Evolutionary conservation across 1,284 basidiomycete species (phyloP), one percentile per base, ranked within the genome.

Genomic region (Rhodotorula glutinis): DNA sequence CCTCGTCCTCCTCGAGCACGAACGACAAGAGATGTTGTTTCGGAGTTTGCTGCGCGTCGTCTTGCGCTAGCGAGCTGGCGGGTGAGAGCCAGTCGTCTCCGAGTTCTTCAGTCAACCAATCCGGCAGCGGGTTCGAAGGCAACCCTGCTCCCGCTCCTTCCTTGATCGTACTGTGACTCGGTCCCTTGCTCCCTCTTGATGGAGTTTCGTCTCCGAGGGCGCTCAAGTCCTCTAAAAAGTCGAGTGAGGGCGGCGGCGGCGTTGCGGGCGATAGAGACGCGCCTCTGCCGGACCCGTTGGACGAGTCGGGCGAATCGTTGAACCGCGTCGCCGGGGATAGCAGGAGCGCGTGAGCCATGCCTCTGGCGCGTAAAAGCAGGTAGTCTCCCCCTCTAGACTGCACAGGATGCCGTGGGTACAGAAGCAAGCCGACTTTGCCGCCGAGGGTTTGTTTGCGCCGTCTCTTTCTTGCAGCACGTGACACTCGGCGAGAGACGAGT

Each of bases 241-340:
- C 69, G 58, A 70, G 62, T 3, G 65, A 70, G 8, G 69, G 65
- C 29, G 49, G 53, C 10, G 69, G 51, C 9, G 65, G 60, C 11
- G 62, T 60, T 13, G 62, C 49, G 43, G 65, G 60, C 44, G 44
- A 27, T 7, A 33, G 46, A 21, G 57, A 51, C 33, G 33, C 38
- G n/a, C 46, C 49, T 23, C 49, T 9, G 49, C 49, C 49, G 49
- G 49, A 51, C 25, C 49, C 49, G 49, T 16, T 21, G 13, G 56
- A 57, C 56, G 56, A 57, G 44, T 57, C 56, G 21, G 56, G 56
- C 56, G 56, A 57, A n/a, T 51, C 49, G 33, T 38, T 38, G 56
- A 57, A 57, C 16, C 44, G 56, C 44, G 56, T 57, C 41, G 56
- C 56, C 10, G 56, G 56, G 5, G 56, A 57, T 5, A 57, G 56